Conservation (phyloP, 805 yeast species). For the Millerozyma acaciae region DNA sequence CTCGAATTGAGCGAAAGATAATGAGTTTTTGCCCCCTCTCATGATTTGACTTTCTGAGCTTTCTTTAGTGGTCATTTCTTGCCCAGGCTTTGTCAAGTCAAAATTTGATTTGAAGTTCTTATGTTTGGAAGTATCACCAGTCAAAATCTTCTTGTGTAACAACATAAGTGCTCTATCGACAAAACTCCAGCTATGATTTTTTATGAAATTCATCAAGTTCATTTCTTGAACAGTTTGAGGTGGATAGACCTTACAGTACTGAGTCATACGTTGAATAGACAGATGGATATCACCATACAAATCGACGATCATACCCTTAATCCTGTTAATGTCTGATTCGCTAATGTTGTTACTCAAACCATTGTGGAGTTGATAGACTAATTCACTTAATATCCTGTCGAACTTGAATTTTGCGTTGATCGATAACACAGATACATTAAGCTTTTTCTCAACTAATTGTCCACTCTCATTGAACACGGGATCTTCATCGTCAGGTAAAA, state of each 20-base stretch:
- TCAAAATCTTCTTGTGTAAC: constrained; percentile 38
- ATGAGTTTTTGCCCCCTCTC: constrained; percentile 17
- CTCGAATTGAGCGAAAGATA: constrained; percentile 34
- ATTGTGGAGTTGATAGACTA: constrained; percentile 50
- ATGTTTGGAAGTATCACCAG: constrained; percentile 21
- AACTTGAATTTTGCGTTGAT: constrained; percentile 53
- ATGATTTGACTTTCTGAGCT: constrained; percentile 3
- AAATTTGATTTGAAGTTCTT: background rate
- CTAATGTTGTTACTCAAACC: constrained; percentile 42
- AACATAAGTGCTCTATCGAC: constrained; percentile 52
- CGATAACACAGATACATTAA: constrained; percentile 46
- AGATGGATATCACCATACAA: constrained; percentile 48
- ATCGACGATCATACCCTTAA: constrained; percentile 47
- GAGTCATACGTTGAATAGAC: constrained; percentile 39
- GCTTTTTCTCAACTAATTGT: constrained; percentile 27
- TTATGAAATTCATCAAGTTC: constrained; percentile 46
- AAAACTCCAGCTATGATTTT: constrained; percentile 47
- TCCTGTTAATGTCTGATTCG: constrained; percentile 37
- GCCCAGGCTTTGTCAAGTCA: background rate
- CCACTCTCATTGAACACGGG: constrained; percentile 26
- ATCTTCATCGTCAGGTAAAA: constrained; percentile 49
- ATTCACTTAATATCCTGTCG: constrained; percentile 49
- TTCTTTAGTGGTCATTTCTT: constrained; percentile 5
- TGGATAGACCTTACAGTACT: constrained; percentile 30
- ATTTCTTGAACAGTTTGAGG: constrained; percentile 37